Evolutionary conservation across 176 grass and related monocot genomes (phyloP).

Genomic region (Pharus latifolius): DNA sequence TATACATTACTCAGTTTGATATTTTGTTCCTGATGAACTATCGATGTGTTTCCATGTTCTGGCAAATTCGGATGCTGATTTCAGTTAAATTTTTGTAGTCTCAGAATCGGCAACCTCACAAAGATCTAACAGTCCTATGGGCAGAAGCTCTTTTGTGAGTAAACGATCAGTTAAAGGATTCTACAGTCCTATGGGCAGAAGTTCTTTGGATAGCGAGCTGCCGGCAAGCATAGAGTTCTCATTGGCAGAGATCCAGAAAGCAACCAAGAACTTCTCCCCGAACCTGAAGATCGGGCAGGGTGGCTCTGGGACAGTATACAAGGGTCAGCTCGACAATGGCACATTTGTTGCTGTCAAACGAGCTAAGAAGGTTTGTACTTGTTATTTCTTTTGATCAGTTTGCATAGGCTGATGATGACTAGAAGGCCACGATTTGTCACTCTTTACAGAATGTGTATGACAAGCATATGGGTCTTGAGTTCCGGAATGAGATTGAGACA

Average conservation of each 20-base stretch:
- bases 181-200: constrained; percentile 14
- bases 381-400: constrained; percentile 1
- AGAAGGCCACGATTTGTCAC: neutral
- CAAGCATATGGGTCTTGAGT: constrained; percentile 46
- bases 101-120: constrained; percentile 28
- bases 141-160: constrained; percentile 37
- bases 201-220: constrained; percentile 32
- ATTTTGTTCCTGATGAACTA: neutral
- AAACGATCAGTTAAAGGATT: constrained; percentile 21
- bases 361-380: constrained; percentile 54
- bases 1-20: neutral
- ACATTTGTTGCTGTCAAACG: constrained; percentile 68
- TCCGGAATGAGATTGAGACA: constrained; percentile 78
- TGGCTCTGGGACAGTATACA: constrained; percentile 77
- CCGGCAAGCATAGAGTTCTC: constrained; percentile 50
- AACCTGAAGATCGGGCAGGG: constrained; percentile 74
- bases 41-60: neutral
- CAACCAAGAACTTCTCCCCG: constrained; percentile 74
- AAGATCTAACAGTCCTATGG: constrained; percentile 21
- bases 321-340: constrained; percentile 53
- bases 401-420: neutral
- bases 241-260: constrained; percentile 68
- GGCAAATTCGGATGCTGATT: neutral
- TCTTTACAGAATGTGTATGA: constrained; percentile 52
- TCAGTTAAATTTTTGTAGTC: constrained; percentile 16